Evolutionary conservation across 2,329 filamentous ascomycete genomes (phyloP).

Genomic region (Venturia asperata): DNA sequence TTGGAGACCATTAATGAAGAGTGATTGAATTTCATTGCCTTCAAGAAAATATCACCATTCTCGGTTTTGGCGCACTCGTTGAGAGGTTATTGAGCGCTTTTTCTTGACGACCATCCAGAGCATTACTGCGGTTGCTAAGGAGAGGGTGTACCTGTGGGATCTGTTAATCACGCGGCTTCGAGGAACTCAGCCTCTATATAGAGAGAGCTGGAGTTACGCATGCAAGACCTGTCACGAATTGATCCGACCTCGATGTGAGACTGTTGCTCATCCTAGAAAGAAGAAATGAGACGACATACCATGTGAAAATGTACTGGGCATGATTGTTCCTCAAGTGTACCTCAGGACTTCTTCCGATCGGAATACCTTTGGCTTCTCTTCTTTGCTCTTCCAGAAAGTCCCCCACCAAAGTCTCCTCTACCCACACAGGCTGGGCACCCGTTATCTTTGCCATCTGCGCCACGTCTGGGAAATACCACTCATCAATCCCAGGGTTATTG

Average conservation of each 20-base stretch:
- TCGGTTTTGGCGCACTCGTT: slow-evolving; percentile 68
- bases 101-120: slow-evolving; percentile 92
- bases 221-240: neutral
- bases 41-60: slow-evolving; percentile 52
- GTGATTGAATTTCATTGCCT: slow-evolving; percentile 28
- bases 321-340: slow-evolving; percentile 96
- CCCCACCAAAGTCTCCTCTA: slow-evolving; percentile 91
- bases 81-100: slow-evolving; percentile 64
- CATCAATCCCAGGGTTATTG: slow-evolving; percentile 72
- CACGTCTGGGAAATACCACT: slow-evolving; percentile 95
- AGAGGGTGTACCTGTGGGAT: slow-evolving; percentile 69
- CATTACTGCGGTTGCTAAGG: slow-evolving; percentile 84
- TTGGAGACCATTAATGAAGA: slow-evolving; percentile 39
- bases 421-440: slow-evolving; percentile 83
- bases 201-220: neutral
- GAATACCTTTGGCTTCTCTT: slow-evolving; percentile 72
- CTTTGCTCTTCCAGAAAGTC: slow-evolving; percentile 71
- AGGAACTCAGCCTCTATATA: neutral
- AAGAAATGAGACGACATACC: slow-evolving; percentile 51
- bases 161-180: slow-evolving; percentile 21
- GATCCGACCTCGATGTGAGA: neutral
- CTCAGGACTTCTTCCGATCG: slow-evolving; percentile 79
- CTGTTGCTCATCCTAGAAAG: neutral
- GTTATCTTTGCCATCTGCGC: slow-evolving; percentile 78
- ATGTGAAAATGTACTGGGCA: slow-evolving; percentile 97